Evolutionary conservation across 2,329 filamentous ascomycete genomes (phyloP), one percentile per base, ranked within the genome.

Genomic region (Septoria linicola): DNA sequence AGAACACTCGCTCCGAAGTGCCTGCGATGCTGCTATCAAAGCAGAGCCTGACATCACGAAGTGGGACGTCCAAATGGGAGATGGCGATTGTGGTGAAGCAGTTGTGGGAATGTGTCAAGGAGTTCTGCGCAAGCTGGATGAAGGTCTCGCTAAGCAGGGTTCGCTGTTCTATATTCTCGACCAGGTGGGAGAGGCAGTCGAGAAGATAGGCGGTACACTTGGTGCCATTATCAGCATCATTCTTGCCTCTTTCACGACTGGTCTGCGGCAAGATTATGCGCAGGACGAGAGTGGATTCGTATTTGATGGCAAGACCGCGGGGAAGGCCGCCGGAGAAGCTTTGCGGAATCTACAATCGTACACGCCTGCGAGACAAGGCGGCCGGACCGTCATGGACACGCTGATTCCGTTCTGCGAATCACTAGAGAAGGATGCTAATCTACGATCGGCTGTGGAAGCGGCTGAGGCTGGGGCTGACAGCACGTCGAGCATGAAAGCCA

Each of bases 31-130:
- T 2, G 73, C 82, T 2, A 71, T 84, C 39, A 71, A 71, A 7
- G 80, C 82, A 2, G 82, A 85, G 64, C 81, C 81, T 0, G 78
- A 84, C 51, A 70, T 85, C 36, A 85, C 83, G 1, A 77, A 72
- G 54, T 84, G 79, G 76, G 81, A 85, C 64, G 82, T 78, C 3
- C 66, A 81, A 40, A 80, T 84, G 76, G 82, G 81, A 30, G 83
- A 85, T 59, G 82, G 82, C 8, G 82, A 85, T 68, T 86, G 82
- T 63, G 83, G 83, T 31, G 80, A 86, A 63, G 73, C 74, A 20
- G 73, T 76, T 1, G 68, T 61, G 16, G 61, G 60, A 16, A 69
- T 70, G 66, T 69, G 67, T 53, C 64, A 65, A 27, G 63, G 64
- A 19, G 60, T 70, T 5, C 57, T 70, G 13, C 54, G 64, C 5